These are phyloP conservation scores for Pseudotsuga menziesii DNA, from an alignment of 75 land plant species.

Conservation along the genomic window DNA sequence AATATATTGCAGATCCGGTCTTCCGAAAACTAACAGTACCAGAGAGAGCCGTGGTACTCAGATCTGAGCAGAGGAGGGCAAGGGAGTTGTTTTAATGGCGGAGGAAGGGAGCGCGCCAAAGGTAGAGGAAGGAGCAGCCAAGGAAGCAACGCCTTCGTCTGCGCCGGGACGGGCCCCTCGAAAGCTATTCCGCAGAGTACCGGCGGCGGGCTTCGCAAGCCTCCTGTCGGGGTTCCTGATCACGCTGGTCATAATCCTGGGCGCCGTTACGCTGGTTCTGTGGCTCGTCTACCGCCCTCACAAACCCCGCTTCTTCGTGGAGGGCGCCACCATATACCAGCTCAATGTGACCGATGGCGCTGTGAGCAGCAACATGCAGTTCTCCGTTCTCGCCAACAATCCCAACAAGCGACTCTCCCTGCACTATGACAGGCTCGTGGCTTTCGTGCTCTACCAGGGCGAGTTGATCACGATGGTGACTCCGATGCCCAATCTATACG, in stretches of 20 bases:
- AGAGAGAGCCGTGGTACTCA: too few species aligned
- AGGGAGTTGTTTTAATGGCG: too few species aligned
- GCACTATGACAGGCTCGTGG: slow-evolving; percentile 17
- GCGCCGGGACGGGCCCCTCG: too few species aligned
- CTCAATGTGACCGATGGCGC: slow-evolving; percentile 26
- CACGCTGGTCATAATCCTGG: slow-evolving; percentile 8
- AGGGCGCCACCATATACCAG: slow-evolving; percentile 27
- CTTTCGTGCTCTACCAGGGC: slow-evolving; percentile 14
- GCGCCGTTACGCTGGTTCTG: slow-evolving; percentile 24
- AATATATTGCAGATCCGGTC: too few species aligned
- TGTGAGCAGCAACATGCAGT: slow-evolving; percentile 23
- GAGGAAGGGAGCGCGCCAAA: too few species aligned
- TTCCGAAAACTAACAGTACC: too few species aligned
- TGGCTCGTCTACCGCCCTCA: slow-evolving; percentile 53
- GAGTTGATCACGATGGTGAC: slow-evolving; percentile 18
- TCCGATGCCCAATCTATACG: slow-evolving; percentile 9
- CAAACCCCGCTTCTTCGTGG: slow-evolving; percentile 31
- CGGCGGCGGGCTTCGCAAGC: too few species aligned
- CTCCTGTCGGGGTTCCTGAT: too few species aligned
- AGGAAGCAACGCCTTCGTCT: too few species aligned
- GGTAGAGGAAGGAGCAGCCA: too few species aligned
- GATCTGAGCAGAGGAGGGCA: too few species aligned
- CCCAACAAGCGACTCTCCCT: slow-evolving; percentile 15
- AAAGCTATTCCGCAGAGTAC: too few species aligned
- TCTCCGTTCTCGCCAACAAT: slow-evolving; percentile 16